Evolutionary conservation across 805 yeast genomes (phyloP).

Genomic region (Candida coleopterorum): DNA sequence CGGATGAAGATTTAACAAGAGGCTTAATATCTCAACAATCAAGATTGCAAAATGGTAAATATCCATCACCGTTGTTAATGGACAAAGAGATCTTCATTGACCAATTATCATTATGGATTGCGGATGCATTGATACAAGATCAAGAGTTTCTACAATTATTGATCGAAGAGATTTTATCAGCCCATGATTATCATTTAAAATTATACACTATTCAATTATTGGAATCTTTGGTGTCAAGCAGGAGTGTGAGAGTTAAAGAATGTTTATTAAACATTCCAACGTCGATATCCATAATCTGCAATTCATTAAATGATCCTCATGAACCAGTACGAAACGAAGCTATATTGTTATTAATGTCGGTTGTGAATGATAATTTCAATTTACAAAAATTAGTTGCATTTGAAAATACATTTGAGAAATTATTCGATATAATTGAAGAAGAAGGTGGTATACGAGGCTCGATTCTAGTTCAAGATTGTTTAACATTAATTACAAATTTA

Average conservation of each 20-base stretch:
- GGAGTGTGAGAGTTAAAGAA: slow-evolving; percentile 72
- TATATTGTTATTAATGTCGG: slow-evolving; percentile 73
- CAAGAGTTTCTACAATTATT: slow-evolving; percentile 23
- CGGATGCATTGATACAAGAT: slow-evolving; percentile 81
- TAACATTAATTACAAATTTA: slow-evolving; percentile 67
- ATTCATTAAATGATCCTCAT: slow-evolving; percentile 40
- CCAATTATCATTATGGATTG: slow-evolving; percentile 89
- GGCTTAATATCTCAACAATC: slow-evolving; percentile 74
- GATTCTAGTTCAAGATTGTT: slow-evolving; percentile 84
- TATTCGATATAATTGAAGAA: slow-evolving; percentile 73
- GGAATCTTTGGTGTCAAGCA: slow-evolving; percentile 74
- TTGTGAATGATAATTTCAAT: slow-evolving; percentile 76
- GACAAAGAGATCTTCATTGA: slow-evolving; percentile 54
- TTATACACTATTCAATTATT: slow-evolving; percentile 80
- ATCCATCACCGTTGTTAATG: slow-evolving; percentile 66
- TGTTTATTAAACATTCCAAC: slow-evolving; percentile 68
- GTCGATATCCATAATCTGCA: slow-evolving; percentile 72
- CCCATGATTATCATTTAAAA: slow-evolving; percentile 69
- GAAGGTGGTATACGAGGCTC: slow-evolving; percentile 92
- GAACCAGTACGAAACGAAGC: slow-evolving; percentile 91
- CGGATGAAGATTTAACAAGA: slow-evolving; percentile 59
- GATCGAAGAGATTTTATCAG: slow-evolving; percentile 40
- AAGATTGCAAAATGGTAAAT: slow-evolving; percentile 68
- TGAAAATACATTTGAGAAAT: slow-evolving; percentile 81
- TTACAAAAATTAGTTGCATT: slow-evolving; percentile 92